Percentiles rank a stretch among this genome's conserved stretches.
Evolutionary conservation across 768 basidiomycete genomes (phyloP).

Genomic region (Multifurca ochricompacta): DNA sequence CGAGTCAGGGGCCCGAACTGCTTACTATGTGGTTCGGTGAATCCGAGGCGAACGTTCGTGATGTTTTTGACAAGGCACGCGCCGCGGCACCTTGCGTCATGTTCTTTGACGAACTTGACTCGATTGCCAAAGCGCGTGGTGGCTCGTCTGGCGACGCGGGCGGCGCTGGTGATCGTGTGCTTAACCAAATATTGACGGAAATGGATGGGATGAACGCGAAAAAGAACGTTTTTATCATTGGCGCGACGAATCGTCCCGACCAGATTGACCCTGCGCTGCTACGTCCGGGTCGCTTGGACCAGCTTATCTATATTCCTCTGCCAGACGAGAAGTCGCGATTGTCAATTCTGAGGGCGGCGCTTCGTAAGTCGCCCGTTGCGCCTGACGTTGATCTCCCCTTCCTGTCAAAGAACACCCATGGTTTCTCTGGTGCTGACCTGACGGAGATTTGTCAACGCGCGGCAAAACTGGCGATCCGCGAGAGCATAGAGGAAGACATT

Average conservation of each 20-base stretch:
- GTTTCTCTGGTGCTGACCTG: conserved; percentile 98
- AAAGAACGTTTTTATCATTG: conserved; percentile 99
- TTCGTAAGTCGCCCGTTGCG: conserved; percentile 88
- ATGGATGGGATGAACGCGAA: conserved; percentile 99
- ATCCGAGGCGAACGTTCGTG: conserved; percentile 98
- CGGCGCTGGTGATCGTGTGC: conserved; percentile 94
- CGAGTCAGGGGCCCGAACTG: conserved; percentile 77
- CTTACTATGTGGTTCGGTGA: conserved; percentile 99
- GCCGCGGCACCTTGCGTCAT: conserved; percentile 99
- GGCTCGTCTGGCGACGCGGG: conserved; percentile 80
- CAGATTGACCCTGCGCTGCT: conserved; percentile 90
- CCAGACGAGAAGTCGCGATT: conserved; percentile 90
- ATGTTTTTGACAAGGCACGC: conserved; percentile 99
- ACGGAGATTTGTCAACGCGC: conserved; percentile 99
- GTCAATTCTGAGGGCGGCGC: conserved; percentile 82
- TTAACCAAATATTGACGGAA: conserved; percentile 95
- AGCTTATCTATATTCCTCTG: conserved; percentile 98
- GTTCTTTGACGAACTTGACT: conserved; percentile 99
- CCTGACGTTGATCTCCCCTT: conserved; percentile 74
- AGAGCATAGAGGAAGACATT: conserved; percentile 91
- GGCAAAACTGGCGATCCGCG: conserved; percentile 93
- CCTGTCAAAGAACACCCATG: conserved; percentile 89
- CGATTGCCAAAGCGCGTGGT: conserved; percentile 96
- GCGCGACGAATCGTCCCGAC: conserved; percentile 94
- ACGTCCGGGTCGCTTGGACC: conserved; percentile 97